Conservation (phyloP, 2,329 filamentous ascomycete species). For the Aquanectria penicillioides region DNA sequence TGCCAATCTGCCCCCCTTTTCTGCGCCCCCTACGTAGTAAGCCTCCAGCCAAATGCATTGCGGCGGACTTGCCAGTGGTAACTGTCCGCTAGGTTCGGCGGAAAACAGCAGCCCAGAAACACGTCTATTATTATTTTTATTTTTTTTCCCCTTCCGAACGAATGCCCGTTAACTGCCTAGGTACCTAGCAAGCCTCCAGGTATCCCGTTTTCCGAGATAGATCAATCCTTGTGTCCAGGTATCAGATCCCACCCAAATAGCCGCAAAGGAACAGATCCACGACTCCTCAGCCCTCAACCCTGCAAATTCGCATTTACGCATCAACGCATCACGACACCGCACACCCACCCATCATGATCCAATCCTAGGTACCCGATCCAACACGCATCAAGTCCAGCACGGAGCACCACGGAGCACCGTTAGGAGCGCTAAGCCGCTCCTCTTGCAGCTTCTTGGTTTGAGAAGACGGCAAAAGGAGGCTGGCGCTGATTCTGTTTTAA, state of each 20-base stretch:
- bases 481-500: neutral
- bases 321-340: conserved; percentile 2
- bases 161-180: too few species aligned
- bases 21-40: neutral
- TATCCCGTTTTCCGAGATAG: too few species aligned
- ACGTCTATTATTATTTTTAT: too few species aligned
- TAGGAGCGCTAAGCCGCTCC: too few species aligned
- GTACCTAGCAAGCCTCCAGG: too few species aligned
- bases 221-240: too few species aligned
- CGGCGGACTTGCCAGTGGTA: too few species aligned
- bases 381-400: conserved; percentile 1
- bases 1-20: neutral
- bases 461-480: neutral
- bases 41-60: neutral
- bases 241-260: too few species aligned
- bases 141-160: too few species aligned
- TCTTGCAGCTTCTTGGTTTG: neutral
- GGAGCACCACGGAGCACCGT: too few species aligned
- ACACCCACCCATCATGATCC: neutral
- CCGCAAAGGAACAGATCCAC: too few species aligned
- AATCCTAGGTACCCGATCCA: conserved; percentile 2
- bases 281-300: conserved; percentile 1
- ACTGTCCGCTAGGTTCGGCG: conserved; percentile 4
- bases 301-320: conserved; percentile 1
- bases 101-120: neutral